A percentile compares a stretch with the other conserved stretches of the same genome.
phyloP scores from a whole-genome alignment of 805 yeast genomes.

The Candida nemodendra region DNA sequence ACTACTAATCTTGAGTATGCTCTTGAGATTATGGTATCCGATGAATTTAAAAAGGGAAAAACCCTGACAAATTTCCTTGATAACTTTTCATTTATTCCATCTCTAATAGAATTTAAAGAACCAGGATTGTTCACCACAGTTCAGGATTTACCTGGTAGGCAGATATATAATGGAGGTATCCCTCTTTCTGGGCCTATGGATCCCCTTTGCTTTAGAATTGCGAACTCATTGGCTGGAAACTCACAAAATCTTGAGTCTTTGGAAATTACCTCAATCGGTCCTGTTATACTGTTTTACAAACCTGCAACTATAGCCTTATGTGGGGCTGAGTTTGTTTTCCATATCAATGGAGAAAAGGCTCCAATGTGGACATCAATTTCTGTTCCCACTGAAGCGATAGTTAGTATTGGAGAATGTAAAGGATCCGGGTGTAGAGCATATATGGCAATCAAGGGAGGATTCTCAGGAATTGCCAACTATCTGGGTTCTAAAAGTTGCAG shows the following conservation, averaged over 20 bases:
- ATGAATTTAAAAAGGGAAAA: constrained; percentile 76
- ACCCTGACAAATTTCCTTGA: constrained; percentile 87
- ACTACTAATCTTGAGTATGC: constrained; percentile 85
- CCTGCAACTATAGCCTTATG: constrained; percentile 77
- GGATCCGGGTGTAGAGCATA: constrained; percentile 80
- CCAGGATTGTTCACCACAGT: constrained; percentile 96
- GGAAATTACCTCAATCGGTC: constrained; percentile 85
- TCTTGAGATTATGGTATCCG: constrained; percentile 74
- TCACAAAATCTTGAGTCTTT: constrained; percentile 76
- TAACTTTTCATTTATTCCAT: constrained; percentile 71
- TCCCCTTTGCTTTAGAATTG: constrained; percentile 79
- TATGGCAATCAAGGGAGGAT: constrained; percentile 84
- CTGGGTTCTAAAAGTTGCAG: constrained; percentile 92
- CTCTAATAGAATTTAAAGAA: constrained; percentile 74
- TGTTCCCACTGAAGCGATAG: constrained; percentile 68
- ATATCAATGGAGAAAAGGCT: constrained; percentile 55
- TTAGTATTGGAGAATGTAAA: constrained; percentile 71
- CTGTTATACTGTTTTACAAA: constrained; percentile 79
- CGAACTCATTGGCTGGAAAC: constrained; percentile 91
- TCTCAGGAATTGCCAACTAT: constrained; percentile 81
- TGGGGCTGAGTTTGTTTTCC: constrained; percentile 75
- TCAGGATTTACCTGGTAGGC: constrained; percentile 91
- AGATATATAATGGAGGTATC: constrained; percentile 84
- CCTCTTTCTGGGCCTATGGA: constrained; percentile 99
- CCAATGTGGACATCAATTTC: constrained; percentile 69